Percentiles rank a stretch among this genome's conserved stretches.
These are phyloP conservation scores for Pseudogymnoascus sp. DNA, from an alignment of 2,329 filamentous ascomycete genomes.

Conservation along the genomic window DNA sequence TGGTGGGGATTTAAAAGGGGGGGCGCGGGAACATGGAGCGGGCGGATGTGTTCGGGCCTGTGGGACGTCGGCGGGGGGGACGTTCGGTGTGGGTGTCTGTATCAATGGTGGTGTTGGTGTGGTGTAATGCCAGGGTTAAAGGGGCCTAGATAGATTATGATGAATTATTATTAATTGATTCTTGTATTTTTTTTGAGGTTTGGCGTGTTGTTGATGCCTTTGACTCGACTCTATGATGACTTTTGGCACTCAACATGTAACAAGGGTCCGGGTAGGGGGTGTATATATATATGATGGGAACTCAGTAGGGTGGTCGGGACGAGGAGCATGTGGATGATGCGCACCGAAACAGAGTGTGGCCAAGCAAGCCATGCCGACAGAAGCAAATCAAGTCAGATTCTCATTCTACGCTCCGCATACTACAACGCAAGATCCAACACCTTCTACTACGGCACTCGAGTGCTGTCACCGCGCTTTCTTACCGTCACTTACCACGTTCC, in stretches of 20 bases:
- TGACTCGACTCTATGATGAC: neutral
- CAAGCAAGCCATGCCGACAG: too few relatives aligned
- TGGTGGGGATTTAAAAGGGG: neutral
- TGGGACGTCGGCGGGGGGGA: neutral
- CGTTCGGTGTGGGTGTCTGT: neutral
- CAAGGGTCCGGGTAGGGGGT: too few relatives aligned
- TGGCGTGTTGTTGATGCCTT: neutral
- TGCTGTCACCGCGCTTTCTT: neutral
- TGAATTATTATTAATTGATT: slow-evolving; percentile 7
- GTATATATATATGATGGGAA: too few relatives aligned
- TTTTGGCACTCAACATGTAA: neutral
- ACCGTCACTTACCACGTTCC: neutral
- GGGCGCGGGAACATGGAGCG: neutral
- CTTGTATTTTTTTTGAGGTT: neutral
- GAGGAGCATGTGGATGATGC: neutral
- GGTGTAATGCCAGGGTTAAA: neutral
- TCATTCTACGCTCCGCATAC: too few relatives aligned
- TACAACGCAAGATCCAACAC: too few relatives aligned
- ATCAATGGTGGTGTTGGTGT: neutral
- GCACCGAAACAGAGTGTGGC: too few relatives aligned
- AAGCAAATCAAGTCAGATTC: too few relatives aligned
- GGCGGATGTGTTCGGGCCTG: neutral
- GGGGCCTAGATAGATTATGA: slow-evolving; percentile 2
- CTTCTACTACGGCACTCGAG: too few relatives aligned
- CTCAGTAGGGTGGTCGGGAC: too few relatives aligned